Conservation (phyloP, 2,329 filamentous ascomycete genomes). For the Aspergillus pseudotamarii region DNA sequence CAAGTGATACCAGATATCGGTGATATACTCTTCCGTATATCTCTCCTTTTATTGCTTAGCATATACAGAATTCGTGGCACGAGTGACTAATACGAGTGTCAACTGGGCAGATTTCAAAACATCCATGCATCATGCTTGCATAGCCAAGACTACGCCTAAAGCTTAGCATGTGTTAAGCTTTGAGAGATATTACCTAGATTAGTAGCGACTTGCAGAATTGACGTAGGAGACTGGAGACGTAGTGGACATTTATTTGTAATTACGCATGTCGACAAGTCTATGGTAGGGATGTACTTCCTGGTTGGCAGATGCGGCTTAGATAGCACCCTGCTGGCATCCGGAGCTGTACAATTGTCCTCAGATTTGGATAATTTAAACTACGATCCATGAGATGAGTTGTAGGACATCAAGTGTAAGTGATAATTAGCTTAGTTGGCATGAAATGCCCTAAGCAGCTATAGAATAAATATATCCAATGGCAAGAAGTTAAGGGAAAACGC, state of each 20-base stretch:
- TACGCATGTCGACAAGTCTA: not conserved
- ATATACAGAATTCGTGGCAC: not conserved
- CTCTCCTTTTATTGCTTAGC: not conserved
- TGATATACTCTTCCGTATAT: not conserved
- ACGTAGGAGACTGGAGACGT: not conserved
- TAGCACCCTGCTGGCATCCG: not conserved
- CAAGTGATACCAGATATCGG: not conserved
- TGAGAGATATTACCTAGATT: not conserved
- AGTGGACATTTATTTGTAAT: not conserved
- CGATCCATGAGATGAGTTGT: too few species aligned
- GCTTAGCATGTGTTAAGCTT: not conserved
- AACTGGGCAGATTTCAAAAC: not conserved
- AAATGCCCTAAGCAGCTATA: not conserved
- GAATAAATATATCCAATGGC: not conserved
- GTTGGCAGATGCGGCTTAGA: not conserved
- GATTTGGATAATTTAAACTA: not conserved
- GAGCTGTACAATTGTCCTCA: not conserved
- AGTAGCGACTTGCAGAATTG: not conserved
- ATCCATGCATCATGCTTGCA: not conserved
- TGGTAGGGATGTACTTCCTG: not conserved
- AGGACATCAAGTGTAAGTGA: not conserved
- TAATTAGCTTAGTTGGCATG: not conserved
- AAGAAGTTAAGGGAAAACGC: not conserved
- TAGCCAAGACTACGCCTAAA: not conserved
- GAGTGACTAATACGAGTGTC: not conserved